phyloP scores from a whole-genome alignment of 2,329 filamentous ascomycete species.

The Trichoderma aggressivum region DNA sequence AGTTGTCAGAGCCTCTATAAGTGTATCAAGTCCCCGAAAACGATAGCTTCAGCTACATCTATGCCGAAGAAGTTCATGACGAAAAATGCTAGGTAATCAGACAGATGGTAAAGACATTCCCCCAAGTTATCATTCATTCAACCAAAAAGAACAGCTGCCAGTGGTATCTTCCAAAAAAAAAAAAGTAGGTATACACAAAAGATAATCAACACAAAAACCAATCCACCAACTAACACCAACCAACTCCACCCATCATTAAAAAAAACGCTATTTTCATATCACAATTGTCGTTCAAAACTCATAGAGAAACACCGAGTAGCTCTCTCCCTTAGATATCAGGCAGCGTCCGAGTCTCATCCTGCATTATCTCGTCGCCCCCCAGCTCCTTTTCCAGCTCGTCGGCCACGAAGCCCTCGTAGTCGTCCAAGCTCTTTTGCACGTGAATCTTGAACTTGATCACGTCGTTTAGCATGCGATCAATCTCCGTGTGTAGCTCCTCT shows the following conservation, averaged over 20 bases:
- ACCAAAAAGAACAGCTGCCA: not conserved
- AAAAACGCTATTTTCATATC: slow-evolving; percentile 2
- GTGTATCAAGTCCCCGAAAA: too few species aligned
- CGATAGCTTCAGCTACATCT: too few species aligned
- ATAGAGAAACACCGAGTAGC: not conserved
- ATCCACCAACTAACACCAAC: slow-evolving; percentile 3
- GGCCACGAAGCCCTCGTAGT: slow-evolving; percentile 89
- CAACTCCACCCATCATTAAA: slow-evolving; percentile 30
- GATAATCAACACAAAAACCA: not conserved
- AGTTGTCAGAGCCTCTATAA: too few species aligned
- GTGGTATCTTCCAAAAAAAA: slow-evolving; percentile 12
- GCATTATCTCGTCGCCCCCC: slow-evolving; percentile 56
- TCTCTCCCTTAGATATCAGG: slow-evolving; percentile 24
- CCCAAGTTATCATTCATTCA: slow-evolving; percentile 5
- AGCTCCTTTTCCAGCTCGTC: slow-evolving; percentile 88
- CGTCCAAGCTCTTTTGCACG: slow-evolving; percentile 85
- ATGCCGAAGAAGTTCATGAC: too few species aligned
- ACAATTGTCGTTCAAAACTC: not conserved
- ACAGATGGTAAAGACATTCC: not conserved
- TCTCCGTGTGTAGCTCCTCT: slow-evolving; percentile 97
- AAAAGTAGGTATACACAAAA: not conserved
- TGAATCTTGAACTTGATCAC: slow-evolving; percentile 99
- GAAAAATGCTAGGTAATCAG: too few species aligned
- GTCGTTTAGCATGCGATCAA: slow-evolving; percentile 93
- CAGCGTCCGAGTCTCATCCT: slow-evolving; percentile 51